Percentiles rank a stretch among this genome's conserved stretches.
Evolutionary conservation across 1,139 yeast genomes (phyloP).

Genomic region (Meyerozyma sp.): DNA sequence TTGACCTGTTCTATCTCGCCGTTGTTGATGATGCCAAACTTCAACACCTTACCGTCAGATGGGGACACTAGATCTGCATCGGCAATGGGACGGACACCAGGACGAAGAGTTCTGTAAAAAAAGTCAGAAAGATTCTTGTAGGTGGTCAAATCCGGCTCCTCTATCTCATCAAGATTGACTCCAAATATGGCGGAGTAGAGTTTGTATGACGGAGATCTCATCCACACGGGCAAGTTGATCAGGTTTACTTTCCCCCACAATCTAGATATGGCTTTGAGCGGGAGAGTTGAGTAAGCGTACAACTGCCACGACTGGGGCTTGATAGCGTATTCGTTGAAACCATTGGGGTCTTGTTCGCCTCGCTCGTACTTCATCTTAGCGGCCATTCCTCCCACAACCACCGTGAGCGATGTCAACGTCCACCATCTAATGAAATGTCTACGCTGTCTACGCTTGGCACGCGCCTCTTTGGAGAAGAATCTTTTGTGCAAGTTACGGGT

Average conservation of each 20-base stretch:
- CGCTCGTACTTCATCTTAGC: conserved; percentile 44
- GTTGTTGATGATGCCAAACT: conserved; percentile 75
- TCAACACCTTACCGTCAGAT: conserved; percentile 87
- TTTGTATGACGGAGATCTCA: conserved; percentile 76
- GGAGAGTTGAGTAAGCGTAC: conserved; percentile 84
- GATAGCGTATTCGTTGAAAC: conserved; percentile 37
- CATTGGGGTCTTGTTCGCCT: conserved; percentile 24
- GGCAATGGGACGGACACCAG: conserved; percentile 77
- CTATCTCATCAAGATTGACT: conserved; percentile 84
- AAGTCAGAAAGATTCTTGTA: conserved; percentile 85
- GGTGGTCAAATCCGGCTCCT: conserved; percentile 68
- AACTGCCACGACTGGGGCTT: conserved; percentile 80
- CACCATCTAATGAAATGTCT: conserved; percentile 61
- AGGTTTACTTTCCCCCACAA: conserved; percentile 92
- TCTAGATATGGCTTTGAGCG: conserved; percentile 85
- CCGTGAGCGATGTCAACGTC: conserved; percentile 60
- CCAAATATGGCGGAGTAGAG: conserved; percentile 81
- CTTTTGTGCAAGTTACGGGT: conserved; percentile 35
- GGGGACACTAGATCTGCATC: conserved; percentile 75
- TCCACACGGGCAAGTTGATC: conserved; percentile 80
- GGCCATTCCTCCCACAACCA: conserved; percentile 62
- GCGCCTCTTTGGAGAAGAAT: conserved; percentile 41
- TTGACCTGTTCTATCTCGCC: conserved; percentile 96
- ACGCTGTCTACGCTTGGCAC: conserved; percentile 38
- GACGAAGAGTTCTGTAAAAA: conserved; percentile 76